These are phyloP conservation scores for Ophiostoma perfectum DNA, from an alignment of 2,329 filamentous ascomycete genomes.

Conservation along the genomic window DNA sequence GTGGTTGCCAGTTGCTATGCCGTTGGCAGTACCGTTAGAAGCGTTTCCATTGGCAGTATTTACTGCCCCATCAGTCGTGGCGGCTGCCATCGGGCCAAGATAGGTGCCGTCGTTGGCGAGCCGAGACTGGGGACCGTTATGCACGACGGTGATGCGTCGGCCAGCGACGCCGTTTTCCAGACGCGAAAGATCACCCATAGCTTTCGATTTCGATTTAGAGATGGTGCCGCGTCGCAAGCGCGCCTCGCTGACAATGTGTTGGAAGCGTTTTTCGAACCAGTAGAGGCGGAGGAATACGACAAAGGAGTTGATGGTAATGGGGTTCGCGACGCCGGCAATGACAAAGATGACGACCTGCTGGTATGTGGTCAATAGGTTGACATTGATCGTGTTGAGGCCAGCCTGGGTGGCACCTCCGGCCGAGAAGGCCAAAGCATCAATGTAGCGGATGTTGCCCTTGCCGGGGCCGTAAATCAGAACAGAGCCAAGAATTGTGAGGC, in stretches of 20 bases:
- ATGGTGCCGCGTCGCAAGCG: constrained; percentile 59
- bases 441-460: constrained; percentile 55
- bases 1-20: neutral
- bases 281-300: constrained; percentile 91
- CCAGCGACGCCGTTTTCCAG: constrained; percentile 60
- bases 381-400: constrained; percentile 74
- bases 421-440: constrained; percentile 86
- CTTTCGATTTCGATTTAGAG: constrained; percentile 55
- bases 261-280: constrained; percentile 97
- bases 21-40: neutral
- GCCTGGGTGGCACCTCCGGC: constrained; percentile 84
- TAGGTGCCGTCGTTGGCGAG: constrained; percentile 58
- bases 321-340: constrained; percentile 68
- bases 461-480: constrained; percentile 62
- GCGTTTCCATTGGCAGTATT: neutral
- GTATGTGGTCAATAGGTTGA: constrained; percentile 63
- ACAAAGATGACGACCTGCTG: constrained; percentile 70
- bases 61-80: constrained; percentile 10
- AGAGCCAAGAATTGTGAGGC: constrained; percentile 66
- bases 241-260: constrained; percentile 71
- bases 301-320: constrained; percentile 75
- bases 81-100: constrained; percentile 34
- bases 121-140: constrained; percentile 45
- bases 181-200: constrained; percentile 41
- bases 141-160: constrained; percentile 61